A percentile compares a stretch with the other conserved stretches of the same genome.
These are phyloP conservation scores for Paraconiothyrium brasiliense DNA, from an alignment of 2,329 filamentous ascomycete species.

Conservation along the genomic window DNA sequence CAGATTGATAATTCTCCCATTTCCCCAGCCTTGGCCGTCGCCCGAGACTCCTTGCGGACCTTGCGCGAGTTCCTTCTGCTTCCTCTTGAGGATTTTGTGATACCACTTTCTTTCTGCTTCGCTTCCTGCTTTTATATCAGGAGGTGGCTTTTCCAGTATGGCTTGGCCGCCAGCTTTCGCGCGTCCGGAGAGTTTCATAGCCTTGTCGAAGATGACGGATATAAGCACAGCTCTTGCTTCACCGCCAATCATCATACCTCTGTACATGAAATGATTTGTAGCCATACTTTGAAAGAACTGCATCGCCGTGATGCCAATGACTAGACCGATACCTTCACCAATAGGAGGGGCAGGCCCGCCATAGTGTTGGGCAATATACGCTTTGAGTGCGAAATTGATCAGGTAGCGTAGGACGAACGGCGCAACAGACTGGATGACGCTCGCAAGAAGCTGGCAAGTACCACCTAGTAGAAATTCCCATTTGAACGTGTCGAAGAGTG, in stretches of 20 bases:
- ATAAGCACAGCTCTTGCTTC: slow-evolving; percentile 84
- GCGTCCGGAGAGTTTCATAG: slow-evolving; percentile 85
- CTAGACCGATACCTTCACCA: slow-evolving; percentile 80
- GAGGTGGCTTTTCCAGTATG: slow-evolving; percentile 49
- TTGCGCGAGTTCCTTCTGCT: slow-evolving; percentile 53
- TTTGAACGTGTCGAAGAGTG: slow-evolving; percentile 86
- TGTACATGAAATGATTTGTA: slow-evolving; percentile 91
- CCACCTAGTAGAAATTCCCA: slow-evolving; percentile 87
- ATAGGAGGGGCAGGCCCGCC: slow-evolving; percentile 71
- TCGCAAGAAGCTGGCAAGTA: slow-evolving; percentile 76
- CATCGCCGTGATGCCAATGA: slow-evolving; percentile 85
- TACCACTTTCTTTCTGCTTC: slow-evolving; percentile 62
- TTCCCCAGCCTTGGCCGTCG: slow-evolving; percentile 87
- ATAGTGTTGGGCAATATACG: slow-evolving; percentile 71
- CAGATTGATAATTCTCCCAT: slow-evolving; percentile 88
- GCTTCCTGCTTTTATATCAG: slow-evolving; percentile 58
- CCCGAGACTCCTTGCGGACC: slow-evolving; percentile 64
- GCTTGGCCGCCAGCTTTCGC: slow-evolving; percentile 82
- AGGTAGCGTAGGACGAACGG: slow-evolving; percentile 88
- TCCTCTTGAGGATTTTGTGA: slow-evolving; percentile 56
- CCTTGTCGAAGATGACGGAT: slow-evolving; percentile 88
- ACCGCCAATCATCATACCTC: slow-evolving; percentile 90
- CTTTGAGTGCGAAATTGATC: slow-evolving; percentile 83
- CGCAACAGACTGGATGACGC: slow-evolving; percentile 77
- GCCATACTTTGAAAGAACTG: slow-evolving; percentile 82